A percentile compares a stretch with the other conserved stretches of the same genome.
Conservation (phyloP, 192 early-diverging fungal species). For the Gigaspora rosea region DNA sequence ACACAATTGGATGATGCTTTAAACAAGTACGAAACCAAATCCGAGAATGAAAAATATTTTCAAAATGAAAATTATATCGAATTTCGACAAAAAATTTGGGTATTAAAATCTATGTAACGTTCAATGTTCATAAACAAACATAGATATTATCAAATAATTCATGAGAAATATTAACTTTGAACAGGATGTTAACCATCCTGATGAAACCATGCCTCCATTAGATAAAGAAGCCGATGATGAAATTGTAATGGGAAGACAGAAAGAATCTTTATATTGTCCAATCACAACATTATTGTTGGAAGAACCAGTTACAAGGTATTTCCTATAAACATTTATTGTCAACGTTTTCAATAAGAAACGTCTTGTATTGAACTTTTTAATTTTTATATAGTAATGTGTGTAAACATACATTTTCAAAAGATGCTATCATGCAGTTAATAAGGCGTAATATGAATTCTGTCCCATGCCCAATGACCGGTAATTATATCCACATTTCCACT, state of each 20-base stretch:
- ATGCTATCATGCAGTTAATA: slow-evolving; percentile 27
- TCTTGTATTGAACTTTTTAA: background rate
- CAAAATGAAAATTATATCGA: slow-evolving; percentile 25
- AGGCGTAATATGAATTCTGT: background rate
- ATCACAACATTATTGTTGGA: slow-evolving; percentile 38
- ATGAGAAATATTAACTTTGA: background rate
- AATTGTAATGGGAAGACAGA: slow-evolving; percentile 32
- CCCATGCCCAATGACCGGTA: slow-evolving; percentile 27
- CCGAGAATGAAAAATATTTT: slow-evolving; percentile 25
- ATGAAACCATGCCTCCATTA: slow-evolving; percentile 33
- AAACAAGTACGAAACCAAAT: background rate
- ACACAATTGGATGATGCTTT: background rate
- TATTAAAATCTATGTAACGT: background rate
- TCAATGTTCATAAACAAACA: background rate
- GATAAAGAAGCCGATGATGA: slow-evolving; percentile 35
- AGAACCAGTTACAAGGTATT: slow-evolving; percentile 38
- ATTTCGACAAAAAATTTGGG: slow-evolving; percentile 40
- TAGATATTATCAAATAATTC: background rate
- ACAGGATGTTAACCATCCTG: slow-evolving; percentile 38
- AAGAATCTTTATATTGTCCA: slow-evolving; percentile 36
- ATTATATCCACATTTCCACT: background rate
- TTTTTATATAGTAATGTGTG: slow-evolving; percentile 23
- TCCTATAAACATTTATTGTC: background rate
- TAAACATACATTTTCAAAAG: slow-evolving; percentile 37
- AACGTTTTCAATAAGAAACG: background rate